Conservation (phyloP, 495 filamentous ascomycete species). For the Apodospora peruviana region DNA sequence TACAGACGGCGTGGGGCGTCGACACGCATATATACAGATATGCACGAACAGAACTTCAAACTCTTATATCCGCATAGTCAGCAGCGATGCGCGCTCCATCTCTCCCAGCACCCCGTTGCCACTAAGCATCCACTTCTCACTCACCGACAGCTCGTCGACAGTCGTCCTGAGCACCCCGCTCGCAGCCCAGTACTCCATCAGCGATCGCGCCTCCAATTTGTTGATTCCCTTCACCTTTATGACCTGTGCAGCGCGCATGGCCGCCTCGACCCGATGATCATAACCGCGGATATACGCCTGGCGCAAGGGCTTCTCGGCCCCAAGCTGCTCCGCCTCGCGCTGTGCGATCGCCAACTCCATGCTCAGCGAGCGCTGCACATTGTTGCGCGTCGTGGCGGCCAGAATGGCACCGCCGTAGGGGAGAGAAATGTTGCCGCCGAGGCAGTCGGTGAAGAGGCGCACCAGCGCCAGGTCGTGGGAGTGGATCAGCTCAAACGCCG, state of each 20-base stretch:
- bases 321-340: constrained; percentile 32
- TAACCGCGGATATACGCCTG: constrained; percentile 59
- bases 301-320: constrained; percentile 42
- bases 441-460: constrained; percentile 64
- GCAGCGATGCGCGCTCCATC: constrained; percentile 59
- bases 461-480: constrained; percentile 77
- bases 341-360: constrained; percentile 62
- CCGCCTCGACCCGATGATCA: constrained; percentile 62
- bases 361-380: constrained; percentile 53
- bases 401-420: constrained; percentile 75
- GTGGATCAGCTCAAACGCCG: constrained; percentile 69
- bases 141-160: constrained; percentile 67
- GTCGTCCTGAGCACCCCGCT: constrained; percentile 70
- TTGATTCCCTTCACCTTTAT: constrained; percentile 58
- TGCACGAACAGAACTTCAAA: too few relatives aligned
- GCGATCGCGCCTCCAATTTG: constrained; percentile 66
- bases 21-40: too few relatives aligned
- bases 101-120: constrained; percentile 81
- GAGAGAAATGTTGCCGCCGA: constrained; percentile 55
- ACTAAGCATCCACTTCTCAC: constrained; percentile 79
- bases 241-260: constrained; percentile 46
- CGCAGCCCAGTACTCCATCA: constrained; percentile 90
- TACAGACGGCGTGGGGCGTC: too few relatives aligned
- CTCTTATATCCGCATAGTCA: constrained; percentile 40
- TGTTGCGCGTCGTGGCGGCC: constrained; percentile 64